phyloP scores from a whole-genome alignment of 2,329 filamentous ascomycete species.

The Tolypocladium ophioglossoides region DNA sequence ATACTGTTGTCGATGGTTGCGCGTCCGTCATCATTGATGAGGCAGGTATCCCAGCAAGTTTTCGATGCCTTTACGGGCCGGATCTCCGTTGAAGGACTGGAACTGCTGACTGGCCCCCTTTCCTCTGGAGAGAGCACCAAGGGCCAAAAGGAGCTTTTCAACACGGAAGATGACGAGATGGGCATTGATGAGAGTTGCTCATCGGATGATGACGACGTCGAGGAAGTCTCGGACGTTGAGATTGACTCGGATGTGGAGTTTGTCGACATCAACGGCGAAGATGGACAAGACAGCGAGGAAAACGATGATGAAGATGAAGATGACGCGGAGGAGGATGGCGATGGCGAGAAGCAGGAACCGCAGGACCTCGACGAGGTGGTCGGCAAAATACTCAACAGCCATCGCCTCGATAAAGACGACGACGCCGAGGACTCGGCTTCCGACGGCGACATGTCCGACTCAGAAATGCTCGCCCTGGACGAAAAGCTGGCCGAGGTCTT shows the following conservation, averaged over 20 bases:
- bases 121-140: conserved; percentile 68
- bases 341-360: conserved; percentile 29
- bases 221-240: conserved; percentile 34
- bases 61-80: conserved; percentile 73
- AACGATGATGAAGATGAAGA: conserved; percentile 32
- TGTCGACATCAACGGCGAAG: conserved; percentile 31
- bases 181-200: conserved; percentile 35
- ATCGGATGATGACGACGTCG: conserved; percentile 30
- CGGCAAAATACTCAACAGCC: conserved; percentile 66
- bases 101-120: conserved; percentile 57
- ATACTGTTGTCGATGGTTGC: conserved; percentile 84
- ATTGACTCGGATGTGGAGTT: conserved; percentile 38
- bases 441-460: conserved; percentile 84
- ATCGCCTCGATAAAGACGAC: conserved; percentile 48
- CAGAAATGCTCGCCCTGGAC: conserved; percentile 88
- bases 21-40: conserved; percentile 72
- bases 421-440: conserved; percentile 46
- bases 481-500: conserved; percentile 77
- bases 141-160: conserved; percentile 81
- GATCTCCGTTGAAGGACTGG: conserved; percentile 62
- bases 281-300: conserved; percentile 27
- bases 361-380: conserved; percentile 61
- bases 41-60: conserved; percentile 78
- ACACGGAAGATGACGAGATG: conserved; percentile 51
- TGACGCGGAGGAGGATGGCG: conserved; percentile 26